phyloP scores from a whole-genome alignment of 768 basidiomycete species.

The Collybia sp. region DNA sequence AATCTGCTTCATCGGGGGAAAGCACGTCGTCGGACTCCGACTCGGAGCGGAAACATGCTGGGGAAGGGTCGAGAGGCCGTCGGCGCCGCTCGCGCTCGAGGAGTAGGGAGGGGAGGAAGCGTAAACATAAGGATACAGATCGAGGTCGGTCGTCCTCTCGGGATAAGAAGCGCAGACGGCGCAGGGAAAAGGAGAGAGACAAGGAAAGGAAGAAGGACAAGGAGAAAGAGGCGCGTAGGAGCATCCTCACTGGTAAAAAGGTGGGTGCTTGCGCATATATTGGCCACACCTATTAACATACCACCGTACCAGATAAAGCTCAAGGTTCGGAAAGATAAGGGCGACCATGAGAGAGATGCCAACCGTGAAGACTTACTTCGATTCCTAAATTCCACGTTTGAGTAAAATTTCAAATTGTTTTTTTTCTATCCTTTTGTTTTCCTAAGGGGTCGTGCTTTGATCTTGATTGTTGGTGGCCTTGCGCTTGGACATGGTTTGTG shows the following conservation, averaged over 20 bases:
- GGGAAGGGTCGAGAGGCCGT: conserved; percentile 10
- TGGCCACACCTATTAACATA: neutral
- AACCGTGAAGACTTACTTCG: conserved; percentile 48
- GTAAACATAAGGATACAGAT: conserved; percentile 14
- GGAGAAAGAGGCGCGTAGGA: conserved; percentile 44
- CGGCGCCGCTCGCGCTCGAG: conserved; percentile 18
- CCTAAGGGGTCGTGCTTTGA: too few relatives aligned
- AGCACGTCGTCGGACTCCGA: conserved; percentile 3
- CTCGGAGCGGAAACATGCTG: neutral
- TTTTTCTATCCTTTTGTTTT: too few relatives aligned
- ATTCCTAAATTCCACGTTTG: conserved; percentile 53
- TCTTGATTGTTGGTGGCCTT: too few relatives aligned
- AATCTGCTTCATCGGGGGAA: neutral
- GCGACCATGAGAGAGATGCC: conserved; percentile 50
- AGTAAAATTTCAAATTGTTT: conserved; percentile 11
- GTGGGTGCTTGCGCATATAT: conserved; percentile 16
- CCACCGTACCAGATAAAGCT: conserved; percentile 45
- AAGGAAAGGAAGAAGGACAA: conserved; percentile 25
- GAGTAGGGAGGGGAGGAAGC: conserved; percentile 12
- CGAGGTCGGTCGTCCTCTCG: conserved; percentile 8
- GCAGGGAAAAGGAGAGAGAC: conserved; percentile 28
- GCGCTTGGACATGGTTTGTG: neutral
- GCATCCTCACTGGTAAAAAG: conserved; percentile 61
- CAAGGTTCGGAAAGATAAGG: conserved; percentile 56
- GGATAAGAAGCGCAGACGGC: conserved; percentile 27